Conservation (phyloP, 2,329 filamentous ascomycete species). For the Magnaporthiopsis incrustans region DNA sequence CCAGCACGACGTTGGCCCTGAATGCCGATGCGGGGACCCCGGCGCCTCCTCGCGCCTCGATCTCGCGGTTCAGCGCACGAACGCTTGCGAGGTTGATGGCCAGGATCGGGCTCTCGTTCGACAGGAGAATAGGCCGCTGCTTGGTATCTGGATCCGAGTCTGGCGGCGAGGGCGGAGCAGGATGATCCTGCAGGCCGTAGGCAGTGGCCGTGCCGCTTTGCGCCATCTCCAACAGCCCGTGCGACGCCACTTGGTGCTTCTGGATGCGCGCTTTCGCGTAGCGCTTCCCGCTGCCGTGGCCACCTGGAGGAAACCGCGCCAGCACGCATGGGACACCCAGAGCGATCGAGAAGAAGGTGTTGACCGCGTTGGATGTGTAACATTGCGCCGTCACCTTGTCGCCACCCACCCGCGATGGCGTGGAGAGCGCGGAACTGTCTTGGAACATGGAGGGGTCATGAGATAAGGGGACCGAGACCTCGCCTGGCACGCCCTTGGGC, state of each 20-base stretch:
- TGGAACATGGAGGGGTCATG: slow-evolving; percentile 54
- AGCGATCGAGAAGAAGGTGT: slow-evolving; percentile 67
- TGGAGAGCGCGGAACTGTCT: neutral
- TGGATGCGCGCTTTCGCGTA: slow-evolving; percentile 65
- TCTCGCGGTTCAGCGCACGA: slow-evolving; percentile 65
- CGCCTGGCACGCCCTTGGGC: slow-evolving; percentile 18
- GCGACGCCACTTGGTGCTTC: slow-evolving; percentile 37
- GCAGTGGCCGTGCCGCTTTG: slow-evolving; percentile 33
- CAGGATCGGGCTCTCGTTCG: slow-evolving; percentile 91
- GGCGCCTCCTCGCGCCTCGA: slow-evolving; percentile 54
- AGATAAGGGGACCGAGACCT: slow-evolving; percentile 55
- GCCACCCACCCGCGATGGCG: slow-evolving; percentile 67
- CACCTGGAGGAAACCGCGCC: slow-evolving; percentile 71
- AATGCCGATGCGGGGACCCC: slow-evolving; percentile 68
- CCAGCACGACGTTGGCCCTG: slow-evolving; percentile 79
- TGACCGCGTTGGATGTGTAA: slow-evolving; percentile 60
- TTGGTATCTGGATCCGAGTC: slow-evolving; percentile 4
- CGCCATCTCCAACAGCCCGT: neutral
- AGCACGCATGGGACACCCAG: slow-evolving; percentile 75
- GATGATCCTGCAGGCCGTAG: neutral
- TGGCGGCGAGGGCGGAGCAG: neutral
- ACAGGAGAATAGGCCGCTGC: slow-evolving; percentile 60
- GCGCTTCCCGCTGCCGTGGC: slow-evolving; percentile 46
- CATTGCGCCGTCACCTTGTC: slow-evolving; percentile 64
- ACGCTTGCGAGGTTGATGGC: slow-evolving; percentile 75